Evolutionary conservation across 305 asterid genomes (phyloP).

Genomic region (Vinca major): DNA sequence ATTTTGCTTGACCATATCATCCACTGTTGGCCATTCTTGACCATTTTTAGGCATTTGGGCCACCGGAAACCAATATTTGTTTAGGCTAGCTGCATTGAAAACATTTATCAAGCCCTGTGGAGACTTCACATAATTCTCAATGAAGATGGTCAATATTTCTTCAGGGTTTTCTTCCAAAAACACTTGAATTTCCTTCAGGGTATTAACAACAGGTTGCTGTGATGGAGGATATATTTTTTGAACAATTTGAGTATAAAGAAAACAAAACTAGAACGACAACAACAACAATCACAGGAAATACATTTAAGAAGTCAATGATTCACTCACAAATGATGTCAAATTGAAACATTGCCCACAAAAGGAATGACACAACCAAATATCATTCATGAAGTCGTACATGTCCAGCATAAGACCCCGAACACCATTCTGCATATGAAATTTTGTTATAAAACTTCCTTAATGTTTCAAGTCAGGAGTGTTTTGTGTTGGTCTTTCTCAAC

Average conservation of each 20-base stretch:
- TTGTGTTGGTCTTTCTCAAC: too few species aligned
- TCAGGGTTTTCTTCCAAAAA: conserved; percentile 51
- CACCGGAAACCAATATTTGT: conserved; percentile 53
- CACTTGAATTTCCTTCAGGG: conserved; percentile 51
- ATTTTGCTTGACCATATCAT: conserved; percentile 63
- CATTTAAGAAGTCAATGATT: not conserved
- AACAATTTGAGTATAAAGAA: conserved; percentile 6
- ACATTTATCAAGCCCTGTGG: conserved; percentile 53
- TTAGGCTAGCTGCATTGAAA: conserved; percentile 73
- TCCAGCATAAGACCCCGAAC: conserved; percentile 97
- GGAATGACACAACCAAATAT: conserved; percentile 90
- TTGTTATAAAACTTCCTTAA: not conserved
- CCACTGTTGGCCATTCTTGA: conserved; percentile 79
- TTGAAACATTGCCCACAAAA: conserved; percentile 56
- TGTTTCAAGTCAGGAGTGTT: too few species aligned
- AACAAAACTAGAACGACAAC: too few species aligned
- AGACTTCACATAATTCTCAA: conserved; percentile 72
- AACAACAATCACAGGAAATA: too few species aligned
- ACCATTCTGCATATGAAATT: conserved; percentile 55
- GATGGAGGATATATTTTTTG: not conserved
- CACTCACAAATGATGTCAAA: conserved; percentile 82
- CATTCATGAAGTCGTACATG: conserved; percentile 77
- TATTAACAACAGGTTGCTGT: conserved; percentile 83
- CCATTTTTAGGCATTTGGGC: conserved; percentile 69
- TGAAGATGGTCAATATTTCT: conserved; percentile 65